Base-by-base conservation (phyloP, 2,329 filamentous ascomycete genomes). In the Beauveria scarabaeidicola region DNA sequence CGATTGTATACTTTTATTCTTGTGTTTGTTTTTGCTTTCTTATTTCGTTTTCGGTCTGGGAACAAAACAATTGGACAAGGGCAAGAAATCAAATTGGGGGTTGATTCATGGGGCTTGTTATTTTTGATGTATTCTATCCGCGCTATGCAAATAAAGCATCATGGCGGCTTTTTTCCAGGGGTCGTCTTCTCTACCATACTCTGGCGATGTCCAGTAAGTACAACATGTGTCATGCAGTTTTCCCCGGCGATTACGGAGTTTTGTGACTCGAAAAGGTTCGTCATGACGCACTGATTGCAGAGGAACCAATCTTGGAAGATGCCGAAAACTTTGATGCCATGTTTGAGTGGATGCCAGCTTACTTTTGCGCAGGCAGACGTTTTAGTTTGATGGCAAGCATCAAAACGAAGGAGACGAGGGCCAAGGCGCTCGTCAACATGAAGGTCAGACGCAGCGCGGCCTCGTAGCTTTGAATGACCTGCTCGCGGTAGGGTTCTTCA, bases 401-500 rank as follows among this genome's bases (percentile, higher is more conserved):
- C 53, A 86, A 63, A 10, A 75, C 21, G 3, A 80, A 64, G 19
- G 77, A 77, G 0, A 81, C 69, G 9, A 80, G 59, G 1, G 82
- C 78, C 56, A 88, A 66, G 2, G 69, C 68, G 0, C 73, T 66
- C 59, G 75, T 78, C 54, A 69, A 74, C 46, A 75, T 48, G 64
- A 82, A 82, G 1, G 75, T 79, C 47, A 78, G 58, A 32, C 76
- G 68, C 55, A 85, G 66, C 0, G 81, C 75, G 0, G 77, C 73
- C 63, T 79, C 79, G 63, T 86, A 85, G 63, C 80, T 80, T 59
- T 69, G 66, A 3, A 84, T 74, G 21, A 84, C 83, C 70, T 85
- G 81, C 52, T 79, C 76, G 47, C 75, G 72, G 47, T 81, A 80
- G n/a, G 67, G 62, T 15, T 68, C 68, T 3, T 73, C 72, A 38